phyloP scores from a whole-genome alignment of 1,284 basidiomycete genomes.

The Leccinum fuscescens region DNA sequence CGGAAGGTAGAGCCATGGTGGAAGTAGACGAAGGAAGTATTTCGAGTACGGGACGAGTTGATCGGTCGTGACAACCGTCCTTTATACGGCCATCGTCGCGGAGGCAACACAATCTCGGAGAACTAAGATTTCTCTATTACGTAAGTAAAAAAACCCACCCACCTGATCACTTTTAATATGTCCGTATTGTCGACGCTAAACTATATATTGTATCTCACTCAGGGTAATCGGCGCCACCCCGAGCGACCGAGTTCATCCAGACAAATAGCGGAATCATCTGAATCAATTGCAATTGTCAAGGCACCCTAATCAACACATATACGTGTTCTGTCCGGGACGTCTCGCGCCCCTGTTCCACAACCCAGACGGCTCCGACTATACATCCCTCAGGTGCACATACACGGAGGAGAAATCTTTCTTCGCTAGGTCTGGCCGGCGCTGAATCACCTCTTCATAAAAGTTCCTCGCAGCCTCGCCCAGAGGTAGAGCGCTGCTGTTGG shows the following conservation, averaged over 20 bases:
- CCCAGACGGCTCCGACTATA: not conserved
- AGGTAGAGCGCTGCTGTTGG: conserved; percentile 54
- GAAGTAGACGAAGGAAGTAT: conserved; percentile 5
- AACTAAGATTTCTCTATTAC: conserved; percentile 16
- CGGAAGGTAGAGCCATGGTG: conserved; percentile 56
- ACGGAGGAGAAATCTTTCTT: conserved; percentile 80
- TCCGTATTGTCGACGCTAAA: not conserved
- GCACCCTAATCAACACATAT: conserved; percentile 12
- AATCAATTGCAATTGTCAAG: conserved; percentile 3
- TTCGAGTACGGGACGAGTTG: conserved; percentile 6
- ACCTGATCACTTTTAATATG: not conserved
- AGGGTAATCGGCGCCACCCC: not conserved
- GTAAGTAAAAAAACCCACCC: conserved; percentile 11
- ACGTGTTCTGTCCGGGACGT: conserved; percentile 1
- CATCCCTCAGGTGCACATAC: conserved; percentile 56
- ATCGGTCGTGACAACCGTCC: conserved; percentile 26
- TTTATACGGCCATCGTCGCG: conserved; percentile 32
- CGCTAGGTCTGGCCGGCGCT: conserved; percentile 54
- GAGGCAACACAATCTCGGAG: conserved; percentile 33
- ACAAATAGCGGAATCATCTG: not conserved
- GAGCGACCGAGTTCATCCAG: not conserved
- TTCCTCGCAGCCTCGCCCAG: conserved; percentile 61
- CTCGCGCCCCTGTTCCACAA: not conserved
- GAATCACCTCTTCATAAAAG: conserved; percentile 57
- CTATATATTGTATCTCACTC: not conserved